Conservation (phyloP, 768 basidiomycete species). For the Hygrocybe coccinea region DNA sequence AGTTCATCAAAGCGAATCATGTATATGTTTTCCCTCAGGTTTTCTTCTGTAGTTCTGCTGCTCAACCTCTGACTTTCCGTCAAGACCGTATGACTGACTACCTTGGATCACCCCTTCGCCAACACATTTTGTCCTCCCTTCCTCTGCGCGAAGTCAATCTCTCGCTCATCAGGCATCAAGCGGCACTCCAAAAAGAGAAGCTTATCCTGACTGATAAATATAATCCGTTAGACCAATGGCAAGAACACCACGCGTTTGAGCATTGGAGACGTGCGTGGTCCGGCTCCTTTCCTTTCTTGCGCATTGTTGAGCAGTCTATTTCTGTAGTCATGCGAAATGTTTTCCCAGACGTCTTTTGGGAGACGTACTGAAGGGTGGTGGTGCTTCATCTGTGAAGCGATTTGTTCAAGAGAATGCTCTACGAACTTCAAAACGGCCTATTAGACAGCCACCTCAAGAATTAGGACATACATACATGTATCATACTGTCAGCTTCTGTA, state of each 20-base stretch:
- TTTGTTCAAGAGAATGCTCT: too few species aligned
- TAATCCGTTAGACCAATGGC: constrained; percentile 63
- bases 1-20: neutral
- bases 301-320: neutral
- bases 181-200: constrained; percentile 32
- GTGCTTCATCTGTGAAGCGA: constrained; percentile 31
- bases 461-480: too few species aligned
- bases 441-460: too few species aligned
- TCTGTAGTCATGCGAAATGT: constrained; percentile 69
- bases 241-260: constrained; percentile 55
- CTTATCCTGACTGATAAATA: constrained; percentile 58
- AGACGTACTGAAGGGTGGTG: constrained; percentile 59
- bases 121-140: constrained; percentile 51
- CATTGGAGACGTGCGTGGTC: constrained; percentile 69
- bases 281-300: neutral
- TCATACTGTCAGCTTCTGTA: too few species aligned
- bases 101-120: constrained; percentile 63
- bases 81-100: constrained; percentile 51
- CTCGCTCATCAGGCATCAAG: constrained; percentile 32
- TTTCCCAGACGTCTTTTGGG: constrained; percentile 70
- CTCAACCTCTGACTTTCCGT: constrained; percentile 55
- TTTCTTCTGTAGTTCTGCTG: constrained; percentile 70
- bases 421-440: too few species aligned
- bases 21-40: constrained; percentile 44
- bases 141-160: constrained; percentile 51